phyloP scores from a whole-genome alignment of 192 early-diverging fungal genomes.

The Entomortierella chlamydospora region DNA sequence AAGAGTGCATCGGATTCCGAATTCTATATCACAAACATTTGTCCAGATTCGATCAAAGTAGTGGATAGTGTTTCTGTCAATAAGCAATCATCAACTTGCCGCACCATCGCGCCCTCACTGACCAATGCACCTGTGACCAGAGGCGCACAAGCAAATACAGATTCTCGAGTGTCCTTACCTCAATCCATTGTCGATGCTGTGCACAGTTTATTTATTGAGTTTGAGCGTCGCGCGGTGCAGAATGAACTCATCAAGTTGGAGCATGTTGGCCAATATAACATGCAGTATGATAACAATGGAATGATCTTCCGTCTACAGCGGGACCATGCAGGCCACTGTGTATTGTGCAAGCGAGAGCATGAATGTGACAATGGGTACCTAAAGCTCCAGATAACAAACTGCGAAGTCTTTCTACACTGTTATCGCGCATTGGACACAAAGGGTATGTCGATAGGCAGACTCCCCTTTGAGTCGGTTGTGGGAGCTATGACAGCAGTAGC shows the following conservation, averaged over 20 bases:
- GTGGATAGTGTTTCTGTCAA: not conserved
- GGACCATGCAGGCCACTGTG: constrained; percentile 5
- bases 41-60: constrained; percentile 10
- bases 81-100: not conserved
- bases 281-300: not conserved
- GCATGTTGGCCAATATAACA: constrained; percentile 7
- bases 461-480: not conserved
- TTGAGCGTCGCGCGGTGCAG: not conserved
- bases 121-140: not conserved
- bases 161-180: constrained; percentile 1
- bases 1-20: constrained; percentile 13
- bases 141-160: not conserved
- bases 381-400: not conserved
- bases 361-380: constrained; percentile 7
- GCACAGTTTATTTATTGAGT: constrained; percentile 10
- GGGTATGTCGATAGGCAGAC: constrained; percentile 5
- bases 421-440: constrained; percentile 1
- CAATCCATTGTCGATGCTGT: constrained; percentile 16
- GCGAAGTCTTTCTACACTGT: constrained; percentile 9
- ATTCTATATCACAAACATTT: constrained; percentile 19
- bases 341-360: constrained; percentile 13
- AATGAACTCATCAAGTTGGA: not conserved
- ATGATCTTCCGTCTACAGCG: constrained; percentile 13
- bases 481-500: not conserved
- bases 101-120: not conserved